A percentile compares a stretch with the other conserved stretches of the same genome.
Conservation (phyloP, 352 stramenopile genomes). For the Phytophthora hibernalis region DNA sequence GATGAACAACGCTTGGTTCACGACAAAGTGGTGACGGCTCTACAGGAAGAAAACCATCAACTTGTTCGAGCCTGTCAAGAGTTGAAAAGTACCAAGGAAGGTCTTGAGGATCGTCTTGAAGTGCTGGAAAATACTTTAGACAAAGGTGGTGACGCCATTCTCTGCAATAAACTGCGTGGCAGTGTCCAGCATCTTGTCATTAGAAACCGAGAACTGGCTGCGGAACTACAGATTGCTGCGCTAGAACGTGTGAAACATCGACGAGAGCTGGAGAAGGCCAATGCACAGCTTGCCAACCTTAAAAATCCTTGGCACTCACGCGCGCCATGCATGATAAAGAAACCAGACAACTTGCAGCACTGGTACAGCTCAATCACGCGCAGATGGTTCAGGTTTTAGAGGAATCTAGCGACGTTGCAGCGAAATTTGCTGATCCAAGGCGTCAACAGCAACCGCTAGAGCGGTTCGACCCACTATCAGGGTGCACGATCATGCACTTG, state of each 20-base stretch:
- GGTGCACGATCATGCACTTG: constrained; percentile 35
- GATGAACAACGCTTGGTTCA: constrained; percentile 46
- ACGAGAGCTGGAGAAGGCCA: constrained; percentile 45
- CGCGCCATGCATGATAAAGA: constrained; percentile 77
- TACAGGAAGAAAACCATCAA: constrained; percentile 49
- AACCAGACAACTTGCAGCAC: constrained; percentile 59
- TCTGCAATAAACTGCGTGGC: constrained; percentile 61
- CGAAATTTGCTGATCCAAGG: constrained; percentile 1
- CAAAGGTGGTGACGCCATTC: constrained; percentile 50
- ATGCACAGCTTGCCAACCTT: constrained; percentile 40
- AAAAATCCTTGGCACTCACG: constrained; percentile 56
- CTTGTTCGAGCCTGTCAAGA: constrained; percentile 25
- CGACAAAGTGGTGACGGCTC: constrained; percentile 19
- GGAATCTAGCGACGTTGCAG: constrained; percentile 15
- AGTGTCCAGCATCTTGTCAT: constrained; percentile 36
- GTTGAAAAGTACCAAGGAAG: constrained; percentile 30
- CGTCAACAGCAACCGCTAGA: constrained; percentile 24
- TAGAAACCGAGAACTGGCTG: constrained; percentile 30
- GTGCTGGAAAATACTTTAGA: constrained; percentile 45
- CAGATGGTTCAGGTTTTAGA: constrained; percentile 52
- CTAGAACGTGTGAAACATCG: constrained; percentile 45
- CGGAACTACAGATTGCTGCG: constrained; percentile 34
- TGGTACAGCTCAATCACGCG: constrained; percentile 48
- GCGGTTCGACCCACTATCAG: constrained; percentile 58
- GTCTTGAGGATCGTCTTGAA: constrained; percentile 41